A percentile compares a stretch with the other conserved stretches of the same genome.
Evolutionary conservation across 768 basidiomycete genomes (phyloP).

Genomic region (Pulveroboletus sp.): DNA sequence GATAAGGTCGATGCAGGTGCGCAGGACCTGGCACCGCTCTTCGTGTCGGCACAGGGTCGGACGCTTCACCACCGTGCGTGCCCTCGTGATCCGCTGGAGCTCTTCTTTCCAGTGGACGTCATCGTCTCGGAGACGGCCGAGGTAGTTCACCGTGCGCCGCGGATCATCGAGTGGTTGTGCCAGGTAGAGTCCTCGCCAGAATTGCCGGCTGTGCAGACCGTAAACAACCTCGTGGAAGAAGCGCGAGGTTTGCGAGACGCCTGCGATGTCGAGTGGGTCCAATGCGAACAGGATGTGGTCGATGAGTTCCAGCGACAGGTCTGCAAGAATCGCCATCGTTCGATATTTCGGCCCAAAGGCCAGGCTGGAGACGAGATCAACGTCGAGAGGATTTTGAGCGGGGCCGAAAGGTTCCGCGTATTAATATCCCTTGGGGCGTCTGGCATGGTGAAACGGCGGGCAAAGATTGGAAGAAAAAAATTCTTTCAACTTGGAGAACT

Average conservation of each 20-base stretch:
- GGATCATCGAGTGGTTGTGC: constrained; percentile 62
- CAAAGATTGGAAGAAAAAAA: constrained; percentile 20
- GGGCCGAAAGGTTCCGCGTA: neutral
- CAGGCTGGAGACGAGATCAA: neutral
- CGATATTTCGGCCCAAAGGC: neutral
- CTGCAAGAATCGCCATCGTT: constrained; percentile 24
- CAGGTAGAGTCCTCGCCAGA: constrained; percentile 70
- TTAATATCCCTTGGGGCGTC: constrained; percentile 7
- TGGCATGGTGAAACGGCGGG: constrained; percentile 17
- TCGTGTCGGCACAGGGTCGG: constrained; percentile 35
- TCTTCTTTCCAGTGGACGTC: constrained; percentile 50
- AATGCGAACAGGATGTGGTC: constrained; percentile 53
- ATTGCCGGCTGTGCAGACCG: constrained; percentile 34
- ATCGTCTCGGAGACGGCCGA: constrained; percentile 19
- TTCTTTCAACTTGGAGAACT: constrained; percentile 21
- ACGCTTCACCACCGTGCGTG: constrained; percentile 43
- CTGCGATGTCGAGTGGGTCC: constrained; percentile 59
- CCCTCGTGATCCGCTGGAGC: constrained; percentile 54
- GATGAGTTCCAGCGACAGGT: constrained; percentile 55
- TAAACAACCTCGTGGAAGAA: constrained; percentile 45
- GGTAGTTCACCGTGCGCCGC: constrained; percentile 40
- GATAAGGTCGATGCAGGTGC: constrained; percentile 50
- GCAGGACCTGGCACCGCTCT: constrained; percentile 42
- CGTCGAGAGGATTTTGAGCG: neutral
- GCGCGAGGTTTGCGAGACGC: constrained; percentile 48